These are phyloP conservation scores for Xanthoconium purpureum DNA, from an alignment of 768 basidiomycete genomes.

Conservation along the genomic window DNA sequence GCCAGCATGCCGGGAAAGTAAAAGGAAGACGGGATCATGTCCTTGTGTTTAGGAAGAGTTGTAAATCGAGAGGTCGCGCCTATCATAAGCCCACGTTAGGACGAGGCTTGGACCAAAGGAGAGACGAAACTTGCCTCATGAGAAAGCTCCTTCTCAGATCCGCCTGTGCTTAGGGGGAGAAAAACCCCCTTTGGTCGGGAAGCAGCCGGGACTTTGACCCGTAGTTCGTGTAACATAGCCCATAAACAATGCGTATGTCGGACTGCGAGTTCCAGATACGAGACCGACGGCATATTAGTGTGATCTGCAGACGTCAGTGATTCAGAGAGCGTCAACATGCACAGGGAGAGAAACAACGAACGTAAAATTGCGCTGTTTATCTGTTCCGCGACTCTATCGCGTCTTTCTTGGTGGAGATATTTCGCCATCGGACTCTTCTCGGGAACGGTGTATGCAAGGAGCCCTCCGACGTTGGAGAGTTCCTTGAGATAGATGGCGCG, in stretches of 20 bases:
- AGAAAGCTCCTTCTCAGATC: constrained; percentile 33
- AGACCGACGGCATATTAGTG: constrained; percentile 48
- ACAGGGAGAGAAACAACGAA: constrained; percentile 37
- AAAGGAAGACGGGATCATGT: constrained; percentile 30
- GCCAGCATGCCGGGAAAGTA: neutral
- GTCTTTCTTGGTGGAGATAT: constrained; percentile 73
- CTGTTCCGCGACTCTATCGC: constrained; percentile 83
- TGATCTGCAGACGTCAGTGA: constrained; percentile 40
- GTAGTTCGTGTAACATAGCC: constrained; percentile 51
- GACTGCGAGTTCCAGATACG: constrained; percentile 60
- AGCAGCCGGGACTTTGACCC: constrained; percentile 41
- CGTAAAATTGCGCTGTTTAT: constrained; percentile 84
- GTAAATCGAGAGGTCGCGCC: constrained; percentile 54
- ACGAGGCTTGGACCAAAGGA: neutral
- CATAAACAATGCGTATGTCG: constrained; percentile 65
- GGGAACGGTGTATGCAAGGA: constrained; percentile 82
- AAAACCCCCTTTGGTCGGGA: constrained; percentile 42
- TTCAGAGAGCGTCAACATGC: constrained; percentile 1
- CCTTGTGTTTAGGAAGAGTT: constrained; percentile 49
- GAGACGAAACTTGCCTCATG: constrained; percentile 34
- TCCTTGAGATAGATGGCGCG: constrained; percentile 64
- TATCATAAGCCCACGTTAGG: constrained; percentile 14
- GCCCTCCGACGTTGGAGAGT: constrained; percentile 66
- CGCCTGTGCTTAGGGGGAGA: constrained; percentile 38
- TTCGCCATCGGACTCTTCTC: constrained; percentile 71